A percentile compares a stretch with the other conserved stretches of the same genome.
Evolutionary conservation across 352 stramenopile species (phyloP).

Genomic region (Globisporangium iwayamae): DNA sequence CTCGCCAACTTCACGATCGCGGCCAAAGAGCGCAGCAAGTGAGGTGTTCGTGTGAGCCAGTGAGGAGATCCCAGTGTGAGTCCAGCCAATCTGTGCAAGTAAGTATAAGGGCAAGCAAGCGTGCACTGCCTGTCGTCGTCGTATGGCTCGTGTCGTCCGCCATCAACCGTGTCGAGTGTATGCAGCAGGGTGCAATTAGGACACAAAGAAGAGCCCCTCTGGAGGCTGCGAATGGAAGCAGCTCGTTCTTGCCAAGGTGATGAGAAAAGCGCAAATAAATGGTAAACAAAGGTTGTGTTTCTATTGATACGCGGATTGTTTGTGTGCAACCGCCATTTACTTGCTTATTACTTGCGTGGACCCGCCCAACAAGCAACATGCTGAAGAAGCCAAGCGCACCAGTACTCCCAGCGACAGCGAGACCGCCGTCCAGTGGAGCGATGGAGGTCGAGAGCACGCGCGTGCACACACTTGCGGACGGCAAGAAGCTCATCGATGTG

Average conservation of each 20-base stretch:
- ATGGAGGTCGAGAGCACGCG: constrained; percentile 58
- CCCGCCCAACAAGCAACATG: background rate
- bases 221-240: background rate
- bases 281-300: background rate
- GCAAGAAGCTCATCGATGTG: constrained; percentile 56
- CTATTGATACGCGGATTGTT: constrained; percentile 1
- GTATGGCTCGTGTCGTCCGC: background rate
- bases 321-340: background rate
- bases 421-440: background rate
- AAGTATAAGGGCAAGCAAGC: constrained; percentile 2
- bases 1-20: constrained; percentile 43
- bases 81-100: background rate
- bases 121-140: background rate
- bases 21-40: constrained; percentile 14
- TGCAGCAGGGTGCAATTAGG: background rate
- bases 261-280: background rate
- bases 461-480: constrained; percentile 32
- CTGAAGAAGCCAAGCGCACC: constrained; percentile 14
- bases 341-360: background rate
- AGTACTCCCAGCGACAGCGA: background rate
- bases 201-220: background rate
- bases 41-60: background rate
- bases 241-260: no score
- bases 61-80: background rate
- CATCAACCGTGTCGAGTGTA: background rate